Evolutionary conservation across 371 early-diverging fungal species (phyloP).

Genomic region (Blakeslea trispora): DNA sequence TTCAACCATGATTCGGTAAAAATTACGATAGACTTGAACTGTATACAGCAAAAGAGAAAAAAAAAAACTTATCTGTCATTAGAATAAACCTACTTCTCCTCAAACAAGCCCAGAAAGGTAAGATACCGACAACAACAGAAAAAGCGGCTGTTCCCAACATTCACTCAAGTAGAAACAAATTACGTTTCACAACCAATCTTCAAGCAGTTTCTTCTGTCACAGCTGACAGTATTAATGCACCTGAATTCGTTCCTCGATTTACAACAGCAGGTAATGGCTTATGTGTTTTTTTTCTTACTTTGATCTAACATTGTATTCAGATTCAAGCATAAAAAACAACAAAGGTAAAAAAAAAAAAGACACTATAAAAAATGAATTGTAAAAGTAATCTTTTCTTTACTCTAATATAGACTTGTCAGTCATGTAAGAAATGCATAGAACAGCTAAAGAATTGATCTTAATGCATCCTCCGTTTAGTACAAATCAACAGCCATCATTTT

Average conservation of each 20-base stretch:
- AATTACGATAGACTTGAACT: background rate
- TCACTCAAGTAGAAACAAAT: conserved; percentile 45
- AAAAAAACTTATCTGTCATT: conserved; percentile 16
- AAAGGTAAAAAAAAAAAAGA: no score
- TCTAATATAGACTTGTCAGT: background rate
- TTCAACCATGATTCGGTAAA: conserved; percentile 80
- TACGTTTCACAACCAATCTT: conserved; percentile 59
- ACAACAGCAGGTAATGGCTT: conserved; percentile 6
- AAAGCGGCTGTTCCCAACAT: background rate
- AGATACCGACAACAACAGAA: background rate
- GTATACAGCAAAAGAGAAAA: no score
- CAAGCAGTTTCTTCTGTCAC: conserved; percentile 54
- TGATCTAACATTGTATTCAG: background rate
- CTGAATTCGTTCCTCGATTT: conserved; percentile 67
- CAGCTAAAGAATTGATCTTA: no score
- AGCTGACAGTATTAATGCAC: conserved; percentile 63
- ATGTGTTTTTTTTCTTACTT: background rate
- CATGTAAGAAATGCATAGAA: no score
- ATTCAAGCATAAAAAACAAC: no score
- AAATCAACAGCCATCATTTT: background rate
- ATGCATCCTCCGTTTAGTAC: no score
- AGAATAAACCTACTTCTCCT: conserved; percentile 30
- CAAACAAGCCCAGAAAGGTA: conserved; percentile 64
- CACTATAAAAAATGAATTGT: background rate
- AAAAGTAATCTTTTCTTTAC: no score